These are phyloP conservation scores for Linnemannia hyalina DNA, from an alignment of 192 early-diverging fungal genomes.

Conservation along the genomic window DNA sequence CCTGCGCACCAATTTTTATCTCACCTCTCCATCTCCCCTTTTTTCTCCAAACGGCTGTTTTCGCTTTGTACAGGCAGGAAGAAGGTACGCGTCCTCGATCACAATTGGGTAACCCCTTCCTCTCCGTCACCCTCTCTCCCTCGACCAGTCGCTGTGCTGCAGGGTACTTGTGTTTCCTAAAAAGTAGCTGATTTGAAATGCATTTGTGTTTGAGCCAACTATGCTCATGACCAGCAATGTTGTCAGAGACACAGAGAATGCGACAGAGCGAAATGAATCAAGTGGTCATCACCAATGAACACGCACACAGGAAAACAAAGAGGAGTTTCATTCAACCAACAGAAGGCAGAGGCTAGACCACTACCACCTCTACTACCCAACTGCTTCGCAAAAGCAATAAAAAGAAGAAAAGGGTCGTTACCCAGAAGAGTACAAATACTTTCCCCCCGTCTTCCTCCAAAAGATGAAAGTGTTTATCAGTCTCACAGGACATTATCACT, in stretches of 20 bases:
- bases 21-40: not conserved
- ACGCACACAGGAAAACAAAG: not conserved
- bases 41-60: not conserved
- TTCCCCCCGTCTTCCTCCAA: not conserved
- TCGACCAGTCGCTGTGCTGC: not conserved
- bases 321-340: not conserved
- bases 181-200: conserved; percentile 3
- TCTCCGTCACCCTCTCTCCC: not conserved
- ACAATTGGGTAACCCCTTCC: too few relatives aligned
- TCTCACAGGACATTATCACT: not conserved
- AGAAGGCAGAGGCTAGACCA: not conserved
- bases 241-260: not conserved
- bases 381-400: not conserved
- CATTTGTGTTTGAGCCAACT: not conserved
- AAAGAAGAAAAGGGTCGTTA: not conserved
- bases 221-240: not conserved
- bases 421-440: not conserved
- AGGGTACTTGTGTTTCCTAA: conserved; percentile 1
- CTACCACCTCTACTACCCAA: not conserved
- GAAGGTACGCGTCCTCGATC: too few relatives aligned
- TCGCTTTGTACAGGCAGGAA: too few relatives aligned
- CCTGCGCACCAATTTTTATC: not conserved
- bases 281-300: conserved; percentile 1
- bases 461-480: not conserved
- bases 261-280: not conserved